Percentiles rank a stretch among this genome's conserved stretches.
Evolutionary conservation across 2,329 filamentous ascomycete genomes (phyloP).

Genomic region (Pseudogymnoascus sp.): DNA sequence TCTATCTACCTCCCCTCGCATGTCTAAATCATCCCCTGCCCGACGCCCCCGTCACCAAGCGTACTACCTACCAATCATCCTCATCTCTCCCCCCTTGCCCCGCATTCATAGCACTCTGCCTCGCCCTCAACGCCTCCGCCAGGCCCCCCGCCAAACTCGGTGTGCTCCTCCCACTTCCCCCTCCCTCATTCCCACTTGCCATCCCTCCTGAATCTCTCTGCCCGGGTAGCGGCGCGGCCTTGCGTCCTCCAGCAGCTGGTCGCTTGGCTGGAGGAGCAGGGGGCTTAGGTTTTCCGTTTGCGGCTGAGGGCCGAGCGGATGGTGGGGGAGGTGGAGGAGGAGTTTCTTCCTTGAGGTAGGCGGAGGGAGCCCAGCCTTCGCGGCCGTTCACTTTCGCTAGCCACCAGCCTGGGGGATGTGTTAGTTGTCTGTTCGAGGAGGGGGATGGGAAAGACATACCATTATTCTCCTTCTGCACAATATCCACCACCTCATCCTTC

Average conservation of each 20-base stretch:
- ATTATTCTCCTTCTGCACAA: constrained; percentile 91
- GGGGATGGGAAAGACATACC: constrained; percentile 48
- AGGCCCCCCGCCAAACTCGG: constrained; percentile 64
- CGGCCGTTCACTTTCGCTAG: constrained; percentile 63
- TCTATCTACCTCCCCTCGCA: background rate
- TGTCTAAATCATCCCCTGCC: background rate
- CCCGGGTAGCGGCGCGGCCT: constrained; percentile 56
- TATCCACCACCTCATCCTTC: constrained; percentile 73
- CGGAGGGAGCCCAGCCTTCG: constrained; percentile 91
- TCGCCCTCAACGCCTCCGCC: constrained; percentile 67
- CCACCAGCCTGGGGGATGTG: constrained; percentile 71
- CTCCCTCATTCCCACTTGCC: constrained; percentile 47
- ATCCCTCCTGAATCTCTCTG: constrained; percentile 58
- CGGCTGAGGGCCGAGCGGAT: constrained; percentile 32
- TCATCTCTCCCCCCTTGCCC: constrained; percentile 46
- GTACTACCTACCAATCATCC: constrained; percentile 25
- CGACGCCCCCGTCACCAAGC: background rate
- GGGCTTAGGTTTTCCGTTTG: constrained; percentile 31
- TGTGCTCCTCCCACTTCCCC: constrained; percentile 51
- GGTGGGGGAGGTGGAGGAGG: constrained; percentile 59
- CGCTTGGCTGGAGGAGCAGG: constrained; percentile 58
- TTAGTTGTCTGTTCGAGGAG: constrained; percentile 27
- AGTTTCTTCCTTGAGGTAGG: constrained; percentile 81
- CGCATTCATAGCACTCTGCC: constrained; percentile 68
- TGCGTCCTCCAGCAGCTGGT: constrained; percentile 58